Evolutionary conservation across 805 yeast species (phyloP), one percentile per base, ranked within the genome.

Genomic region (Jamesozyma hellenica): DNA sequence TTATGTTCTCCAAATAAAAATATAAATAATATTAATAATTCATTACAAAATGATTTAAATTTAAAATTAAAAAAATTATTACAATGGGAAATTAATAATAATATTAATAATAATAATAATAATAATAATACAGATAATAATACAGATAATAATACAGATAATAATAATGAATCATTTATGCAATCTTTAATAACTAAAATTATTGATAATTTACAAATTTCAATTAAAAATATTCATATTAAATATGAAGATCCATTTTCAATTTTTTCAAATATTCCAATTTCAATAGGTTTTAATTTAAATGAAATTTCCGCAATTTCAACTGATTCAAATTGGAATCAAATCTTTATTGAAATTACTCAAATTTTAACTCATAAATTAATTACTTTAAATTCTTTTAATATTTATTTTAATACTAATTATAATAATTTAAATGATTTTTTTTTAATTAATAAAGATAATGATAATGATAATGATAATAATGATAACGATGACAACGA

Each of bases 261-360:
- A 32, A 71, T 75, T 4, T 78, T 85, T 47, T 79, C 94, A 0
- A 81, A 78, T 42, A 55, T 58, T 25, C 94, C 96, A 3, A 84
- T 83, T 49, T 70, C 96, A 0, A 62, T 87, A 29, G 99, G 99
- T 4, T 50, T 86, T 14, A 81, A 94, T 0, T 68, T 92, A 36
- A 73, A 75, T 32, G 97, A 92, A 61, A 67, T 92, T 32, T 85
- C 96, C 0, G 97, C 96, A 0, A 82, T 87, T 0, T 85, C 96
- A 1, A 79, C 97, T 0, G 88, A 90, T 59, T 79, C 72, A 25
- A 63, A 72, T 28, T 92, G 97, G 97, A 63, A 70, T 17, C 92
- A 94, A 2, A 79, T 81, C 15, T 90, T 90, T 58, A 81, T 92
- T 23, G 74, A 90, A 2, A 77, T 80, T 21, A 68, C 82, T 4